Percentiles rank a stretch among this genome's conserved stretches.
Evolutionary conservation across 495 filamentous ascomycete species (phyloP).

Genomic region (Schizothecium vesticola): DNA sequence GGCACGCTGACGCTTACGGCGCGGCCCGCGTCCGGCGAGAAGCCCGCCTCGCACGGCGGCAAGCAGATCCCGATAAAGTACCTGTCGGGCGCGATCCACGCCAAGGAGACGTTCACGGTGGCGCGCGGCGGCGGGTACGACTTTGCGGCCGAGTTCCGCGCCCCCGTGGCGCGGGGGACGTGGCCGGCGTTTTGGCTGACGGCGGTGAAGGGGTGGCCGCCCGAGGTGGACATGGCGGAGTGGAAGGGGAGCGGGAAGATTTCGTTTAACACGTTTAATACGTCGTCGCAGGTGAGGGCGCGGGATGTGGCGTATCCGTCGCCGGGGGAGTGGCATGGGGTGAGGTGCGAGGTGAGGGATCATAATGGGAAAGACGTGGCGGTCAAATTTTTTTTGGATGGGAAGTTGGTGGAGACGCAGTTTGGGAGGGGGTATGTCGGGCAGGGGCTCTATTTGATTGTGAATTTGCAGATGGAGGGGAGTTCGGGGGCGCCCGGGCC

Average conservation of each 20-base stretch:
- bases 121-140: slow-evolving; percentile 46
- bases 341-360: slow-evolving; percentile 48
- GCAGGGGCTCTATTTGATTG: slow-evolving; percentile 45
- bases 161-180: slow-evolving; percentile 46
- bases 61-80: slow-evolving; percentile 49
- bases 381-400: slow-evolving; percentile 52
- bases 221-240: slow-evolving; percentile 57
- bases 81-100: slow-evolving; percentile 46
- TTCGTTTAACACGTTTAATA: slow-evolving; percentile 58
- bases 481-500: slow-evolving; percentile 46
- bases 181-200: slow-evolving; percentile 64
- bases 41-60: slow-evolving; percentile 38
- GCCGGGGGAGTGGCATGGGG: slow-evolving; percentile 44
- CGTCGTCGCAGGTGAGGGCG: slow-evolving; percentile 42
- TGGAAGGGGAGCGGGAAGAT: slow-evolving; percentile 60
- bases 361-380: slow-evolving; percentile 49
- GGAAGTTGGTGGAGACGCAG: slow-evolving; percentile 43
- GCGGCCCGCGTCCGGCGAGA: slow-evolving; percentile 39
- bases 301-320: slow-evolving; percentile 45
- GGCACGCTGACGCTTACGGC: slow-evolving; percentile 44
- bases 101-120: slow-evolving; percentile 45
- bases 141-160: slow-evolving; percentile 49
- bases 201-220: slow-evolving; percentile 57
- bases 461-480: slow-evolving; percentile 48
- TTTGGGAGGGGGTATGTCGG: slow-evolving; percentile 46